Evolutionary conservation across 495 filamentous ascomycete genomes (phyloP).

Genomic region (Annulohypoxylon nitens): DNA sequence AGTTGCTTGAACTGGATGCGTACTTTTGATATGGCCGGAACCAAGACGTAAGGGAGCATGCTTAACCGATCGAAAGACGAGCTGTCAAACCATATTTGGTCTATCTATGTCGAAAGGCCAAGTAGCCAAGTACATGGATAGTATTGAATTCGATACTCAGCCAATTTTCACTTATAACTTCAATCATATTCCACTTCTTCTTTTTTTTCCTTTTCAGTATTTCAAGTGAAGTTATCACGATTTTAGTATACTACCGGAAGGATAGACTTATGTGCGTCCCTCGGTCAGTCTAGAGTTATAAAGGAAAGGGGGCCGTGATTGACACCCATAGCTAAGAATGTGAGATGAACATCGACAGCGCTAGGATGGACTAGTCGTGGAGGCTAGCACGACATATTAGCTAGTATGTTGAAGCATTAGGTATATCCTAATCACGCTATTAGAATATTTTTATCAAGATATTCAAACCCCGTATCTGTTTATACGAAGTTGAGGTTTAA

Average conservation of each 20-base stretch:
- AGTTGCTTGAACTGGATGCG: neutral
- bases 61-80: neutral
- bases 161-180: neutral
- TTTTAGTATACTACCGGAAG: neutral
- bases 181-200: neutral
- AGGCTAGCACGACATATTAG: neutral
- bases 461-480: neutral
- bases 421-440: slow-evolving; percentile 9
- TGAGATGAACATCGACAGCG: slow-evolving; percentile 9
- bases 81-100: neutral
- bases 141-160: neutral
- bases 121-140: neutral
- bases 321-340: neutral
- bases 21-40: neutral
- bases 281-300: neutral
- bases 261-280: neutral
- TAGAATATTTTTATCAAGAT: neutral
- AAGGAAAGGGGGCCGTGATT: slow-evolving; percentile 1
- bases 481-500: neutral
- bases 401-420: neutral
- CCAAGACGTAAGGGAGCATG: neutral
- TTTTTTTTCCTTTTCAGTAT: neutral
- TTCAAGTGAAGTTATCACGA: neutral
- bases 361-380: slow-evolving; percentile 6
- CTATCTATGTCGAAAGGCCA: neutral